phyloP scores from a whole-genome alignment of 2,329 filamentous ascomycete species.

The Penicillium sp. region DNA sequence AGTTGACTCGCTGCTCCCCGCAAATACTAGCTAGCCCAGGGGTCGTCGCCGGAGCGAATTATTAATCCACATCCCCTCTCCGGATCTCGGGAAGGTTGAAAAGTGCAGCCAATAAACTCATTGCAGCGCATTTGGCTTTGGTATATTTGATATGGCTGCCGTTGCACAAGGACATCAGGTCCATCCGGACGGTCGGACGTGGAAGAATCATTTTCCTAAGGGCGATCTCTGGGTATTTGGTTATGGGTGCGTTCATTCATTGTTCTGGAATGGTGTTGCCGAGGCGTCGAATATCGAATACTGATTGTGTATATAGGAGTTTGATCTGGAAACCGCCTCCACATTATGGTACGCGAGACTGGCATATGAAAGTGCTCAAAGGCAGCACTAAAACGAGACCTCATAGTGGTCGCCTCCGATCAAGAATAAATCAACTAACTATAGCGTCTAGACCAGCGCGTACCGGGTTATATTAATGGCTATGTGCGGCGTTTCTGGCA shows the following conservation, averaged over 20 bases:
- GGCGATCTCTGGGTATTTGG: constrained; percentile 94
- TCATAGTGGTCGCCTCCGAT: background rate
- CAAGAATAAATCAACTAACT: background rate
- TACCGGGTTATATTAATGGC: constrained; percentile 87
- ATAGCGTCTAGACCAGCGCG: constrained; percentile 64
- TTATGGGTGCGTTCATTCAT: constrained; percentile 71
- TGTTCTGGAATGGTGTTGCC: background rate
- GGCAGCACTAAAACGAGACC: background rate
- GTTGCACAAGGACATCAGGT: constrained; percentile 21
- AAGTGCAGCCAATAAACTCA: background rate
- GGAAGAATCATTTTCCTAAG: constrained; percentile 45
- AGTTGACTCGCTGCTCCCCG: background rate
- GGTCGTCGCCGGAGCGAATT: background rate
- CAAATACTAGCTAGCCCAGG: background rate
- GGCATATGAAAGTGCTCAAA: background rate
- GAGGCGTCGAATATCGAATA: background rate
- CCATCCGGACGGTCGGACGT: constrained; percentile 40
- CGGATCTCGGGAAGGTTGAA: background rate
- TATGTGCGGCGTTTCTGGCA: constrained; percentile 98
- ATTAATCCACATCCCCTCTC: constrained; percentile 1
- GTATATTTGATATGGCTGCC: constrained; percentile 15
- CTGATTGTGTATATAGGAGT: constrained; percentile 59
- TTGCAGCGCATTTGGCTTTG: background rate
- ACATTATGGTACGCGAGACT: constrained; percentile 70
- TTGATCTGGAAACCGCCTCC: constrained; percentile 98